phyloP scores from a whole-genome alignment of 257 asterid genomes.

The Solanum corneliomulleri region DNA sequence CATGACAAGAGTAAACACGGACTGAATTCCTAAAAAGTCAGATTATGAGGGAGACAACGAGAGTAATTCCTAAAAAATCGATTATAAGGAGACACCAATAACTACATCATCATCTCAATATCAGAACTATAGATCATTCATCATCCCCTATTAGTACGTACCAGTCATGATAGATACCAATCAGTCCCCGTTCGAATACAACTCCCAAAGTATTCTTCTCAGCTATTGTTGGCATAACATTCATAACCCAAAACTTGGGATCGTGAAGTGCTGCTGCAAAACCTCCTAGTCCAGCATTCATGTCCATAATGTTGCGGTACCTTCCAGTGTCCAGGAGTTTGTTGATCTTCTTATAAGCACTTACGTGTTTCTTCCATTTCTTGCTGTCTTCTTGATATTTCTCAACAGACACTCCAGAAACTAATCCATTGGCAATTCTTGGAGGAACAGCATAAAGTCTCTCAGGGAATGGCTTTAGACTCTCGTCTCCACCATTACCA shows the following conservation, averaged over 20 bases:
- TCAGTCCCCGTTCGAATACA: slow-evolving; percentile 73
- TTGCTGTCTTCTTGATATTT: slow-evolving; percentile 57
- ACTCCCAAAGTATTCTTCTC: slow-evolving; percentile 77
- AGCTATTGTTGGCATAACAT: slow-evolving; percentile 83
- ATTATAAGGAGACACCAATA: not conserved
- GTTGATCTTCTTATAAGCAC: slow-evolving; percentile 65
- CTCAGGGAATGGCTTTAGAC: slow-evolving; percentile 72
- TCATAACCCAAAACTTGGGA: slow-evolving; percentile 94
- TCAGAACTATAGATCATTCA: not conserved
- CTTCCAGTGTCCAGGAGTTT: slow-evolving; percentile 81
- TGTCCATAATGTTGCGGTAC: slow-evolving; percentile 95
- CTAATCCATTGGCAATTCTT: slow-evolving; percentile 65
- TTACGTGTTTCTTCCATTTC: slow-evolving; percentile 82
- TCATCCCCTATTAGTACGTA: not conserved
- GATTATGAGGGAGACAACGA: not conserved
- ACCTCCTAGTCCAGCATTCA: slow-evolving; percentile 95
- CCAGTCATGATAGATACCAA: slow-evolving; percentile 95
- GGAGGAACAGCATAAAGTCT: slow-evolving; percentile 82
- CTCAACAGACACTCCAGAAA: slow-evolving; percentile 64
- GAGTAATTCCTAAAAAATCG: not conserved
- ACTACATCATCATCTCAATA: not conserved
- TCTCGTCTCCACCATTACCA: slow-evolving; percentile 24
- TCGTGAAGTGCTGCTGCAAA: slow-evolving; percentile 80
- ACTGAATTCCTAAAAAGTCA: not conserved
- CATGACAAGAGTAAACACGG: not conserved